Conservation (phyloP, 2,329 filamentous ascomycete species). For the Phaeosphaeria sp. region DNA sequence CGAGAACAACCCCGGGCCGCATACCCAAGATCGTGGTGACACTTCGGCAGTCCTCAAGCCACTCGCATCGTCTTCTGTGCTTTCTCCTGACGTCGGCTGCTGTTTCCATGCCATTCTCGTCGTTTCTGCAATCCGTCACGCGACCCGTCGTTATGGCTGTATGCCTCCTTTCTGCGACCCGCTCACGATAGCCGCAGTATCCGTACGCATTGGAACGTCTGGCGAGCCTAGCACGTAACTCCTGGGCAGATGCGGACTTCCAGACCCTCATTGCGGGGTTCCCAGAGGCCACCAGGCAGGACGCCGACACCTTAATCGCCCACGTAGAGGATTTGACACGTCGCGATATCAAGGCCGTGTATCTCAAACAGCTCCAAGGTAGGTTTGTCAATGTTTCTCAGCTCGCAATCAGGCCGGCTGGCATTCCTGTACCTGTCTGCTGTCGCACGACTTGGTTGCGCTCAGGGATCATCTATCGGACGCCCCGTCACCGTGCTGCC, state of each 20-base stretch:
- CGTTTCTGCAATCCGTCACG: conserved; percentile 37
- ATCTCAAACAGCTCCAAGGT: conserved; percentile 77
- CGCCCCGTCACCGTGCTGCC: conserved; percentile 28
- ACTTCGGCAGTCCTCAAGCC: conserved; percentile 30
- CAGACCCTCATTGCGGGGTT: conserved; percentile 74
- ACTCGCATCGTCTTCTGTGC: conserved; percentile 32
- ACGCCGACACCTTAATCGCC: conserved; percentile 65
- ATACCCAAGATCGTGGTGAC: conserved; percentile 25
- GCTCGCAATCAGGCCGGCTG: conserved; percentile 16
- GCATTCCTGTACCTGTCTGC: conserved; percentile 10
- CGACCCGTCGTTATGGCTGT: conserved; percentile 23
- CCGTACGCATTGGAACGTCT: conserved; percentile 76
- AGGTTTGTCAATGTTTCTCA: conserved; percentile 20
- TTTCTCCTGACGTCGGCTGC: conserved; percentile 25
- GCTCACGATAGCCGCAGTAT: conserved; percentile 64
- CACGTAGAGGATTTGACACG: conserved; percentile 75
- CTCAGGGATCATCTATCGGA: conserved; percentile 19
- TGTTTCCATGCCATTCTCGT: conserved; percentile 19
- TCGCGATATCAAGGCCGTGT: conserved; percentile 76
- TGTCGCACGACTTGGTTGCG: conserved; percentile 11
- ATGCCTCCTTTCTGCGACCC: conserved; percentile 19
- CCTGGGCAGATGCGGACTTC: conserved; percentile 73
- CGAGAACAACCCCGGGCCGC: conserved; percentile 27
- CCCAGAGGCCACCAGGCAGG: conserved; percentile 67
- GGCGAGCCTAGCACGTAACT: conserved; percentile 65